phyloP scores from a whole-genome alignment of 805 yeast species.

The Wickerhamiella azymoides region DNA sequence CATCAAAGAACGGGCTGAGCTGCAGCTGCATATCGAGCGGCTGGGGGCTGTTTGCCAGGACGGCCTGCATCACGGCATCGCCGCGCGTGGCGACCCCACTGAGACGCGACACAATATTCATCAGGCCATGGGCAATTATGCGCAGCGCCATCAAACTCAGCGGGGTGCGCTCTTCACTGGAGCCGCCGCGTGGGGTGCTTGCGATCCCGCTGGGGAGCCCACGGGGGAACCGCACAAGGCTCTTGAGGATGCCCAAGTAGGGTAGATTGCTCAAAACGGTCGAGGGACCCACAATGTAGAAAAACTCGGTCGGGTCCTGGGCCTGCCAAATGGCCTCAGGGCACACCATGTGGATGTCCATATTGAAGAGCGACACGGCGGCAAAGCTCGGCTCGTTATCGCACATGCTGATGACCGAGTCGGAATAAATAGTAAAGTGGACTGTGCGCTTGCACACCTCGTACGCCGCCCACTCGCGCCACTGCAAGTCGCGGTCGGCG shows the following conservation, averaged over 20 bases:
- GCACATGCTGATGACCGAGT: conserved; percentile 10
- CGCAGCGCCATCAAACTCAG: conserved; percentile 17
- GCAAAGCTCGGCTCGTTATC: neutral
- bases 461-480: conserved; percentile 35
- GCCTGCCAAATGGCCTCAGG: conserved; percentile 23
- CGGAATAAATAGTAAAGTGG: conserved; percentile 21
- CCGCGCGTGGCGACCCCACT: conserved; percentile 15
- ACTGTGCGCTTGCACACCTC: conserved; percentile 31
- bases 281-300: conserved; percentile 18
- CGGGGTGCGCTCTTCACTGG: neutral
- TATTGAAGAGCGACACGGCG: conserved; percentile 20
- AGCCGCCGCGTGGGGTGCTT: too few species aligned
- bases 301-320: conserved; percentile 18
- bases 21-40: conserved; percentile 10
- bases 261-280: conserved; percentile 19
- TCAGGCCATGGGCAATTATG: conserved; percentile 20
- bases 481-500: conserved; percentile 23
- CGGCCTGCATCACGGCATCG: conserved; percentile 13
- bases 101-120: conserved; percentile 18
- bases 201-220: neutral
- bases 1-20: conserved; percentile 14
- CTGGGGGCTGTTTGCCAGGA: conserved; percentile 9
- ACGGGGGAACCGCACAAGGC: conserved; percentile 19
- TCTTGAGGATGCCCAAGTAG: conserved; percentile 21
- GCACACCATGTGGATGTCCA: conserved; percentile 22